Conservation (phyloP, 148 eudicot species). For the Rhododendron henanense region DNA sequence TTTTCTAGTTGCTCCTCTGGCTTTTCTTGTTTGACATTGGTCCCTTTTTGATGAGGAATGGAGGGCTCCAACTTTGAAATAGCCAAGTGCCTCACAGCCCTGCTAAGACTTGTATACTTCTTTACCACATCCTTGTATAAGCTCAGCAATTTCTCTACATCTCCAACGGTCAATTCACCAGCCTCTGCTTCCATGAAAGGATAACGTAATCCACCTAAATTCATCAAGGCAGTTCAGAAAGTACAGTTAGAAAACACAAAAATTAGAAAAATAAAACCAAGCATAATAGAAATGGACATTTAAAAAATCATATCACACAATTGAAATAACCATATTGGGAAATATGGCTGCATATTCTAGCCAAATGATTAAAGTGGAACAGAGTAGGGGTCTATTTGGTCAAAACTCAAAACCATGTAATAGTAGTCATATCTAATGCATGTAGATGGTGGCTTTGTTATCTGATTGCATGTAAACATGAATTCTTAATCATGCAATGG, state of each 20-base stretch:
- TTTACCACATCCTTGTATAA: conserved; percentile 25
- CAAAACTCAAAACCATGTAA: neutral
- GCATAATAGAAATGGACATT: neutral
- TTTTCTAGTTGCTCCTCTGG: neutral
- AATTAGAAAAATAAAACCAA: neutral
- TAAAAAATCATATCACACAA: neutral
- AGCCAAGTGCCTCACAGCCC: conserved; percentile 11
- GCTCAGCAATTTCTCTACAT: conserved; percentile 18
- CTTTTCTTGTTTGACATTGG: conserved; percentile 3
- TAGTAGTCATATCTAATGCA: neutral
- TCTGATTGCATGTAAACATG: neutral
- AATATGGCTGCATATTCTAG: neutral
- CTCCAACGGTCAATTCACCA: conserved; percentile 21
- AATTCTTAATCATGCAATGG: neutral
- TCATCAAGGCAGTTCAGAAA: conserved; percentile 8
- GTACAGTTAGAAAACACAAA: neutral
- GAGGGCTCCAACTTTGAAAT: conserved; percentile 10
- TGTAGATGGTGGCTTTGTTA: neutral
- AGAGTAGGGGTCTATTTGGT: neutral
- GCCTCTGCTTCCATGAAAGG: conserved; percentile 26
- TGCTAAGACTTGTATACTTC: conserved; percentile 20
- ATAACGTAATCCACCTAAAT: conserved; percentile 16
- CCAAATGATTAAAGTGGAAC: neutral
- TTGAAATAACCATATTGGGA: neutral
- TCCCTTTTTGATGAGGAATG: conserved; percentile 3